Conservation (phyloP, 108 stramenopile species). For the Pseudonitzschia multiseries region DNA sequence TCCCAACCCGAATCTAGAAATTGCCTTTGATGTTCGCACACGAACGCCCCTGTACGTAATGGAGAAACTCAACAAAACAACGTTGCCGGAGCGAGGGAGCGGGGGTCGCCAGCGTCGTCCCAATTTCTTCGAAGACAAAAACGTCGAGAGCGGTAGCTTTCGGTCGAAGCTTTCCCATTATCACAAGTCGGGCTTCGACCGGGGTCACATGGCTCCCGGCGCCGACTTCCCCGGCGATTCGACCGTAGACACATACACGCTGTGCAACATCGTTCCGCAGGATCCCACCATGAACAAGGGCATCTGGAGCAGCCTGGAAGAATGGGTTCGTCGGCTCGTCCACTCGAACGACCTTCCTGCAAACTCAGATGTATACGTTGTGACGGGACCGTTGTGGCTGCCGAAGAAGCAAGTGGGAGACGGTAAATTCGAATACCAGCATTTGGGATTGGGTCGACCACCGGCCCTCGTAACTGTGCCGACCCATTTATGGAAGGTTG, state of each 20-base stretch:
- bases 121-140: conserved; percentile 63
- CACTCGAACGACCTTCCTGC: conserved; percentile 1
- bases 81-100: conserved; percentile 8
- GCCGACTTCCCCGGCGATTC: conserved; percentile 51
- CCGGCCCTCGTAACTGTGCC: conserved; percentile 76
- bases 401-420: conserved; percentile 36
- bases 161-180: conserved; percentile 70
- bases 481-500: conserved; percentile 86
- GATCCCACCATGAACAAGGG: conserved; percentile 53
- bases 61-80: conserved; percentile 41
- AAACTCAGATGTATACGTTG: conserved; percentile 46
- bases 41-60: conserved; percentile 75
- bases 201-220: conserved; percentile 82
- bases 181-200: conserved; percentile 72
- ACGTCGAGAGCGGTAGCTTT: conserved; percentile 38
- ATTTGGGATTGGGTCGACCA: conserved; percentile 61
- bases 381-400: conserved; percentile 83
- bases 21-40: conserved; percentile 74
- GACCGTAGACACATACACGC: conserved; percentile 44
- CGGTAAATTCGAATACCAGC: conserved; percentile 51
- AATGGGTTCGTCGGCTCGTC: conserved; percentile 16
- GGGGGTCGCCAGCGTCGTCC: conserved; percentile 27
- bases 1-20: conserved; percentile 68
- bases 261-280: conserved; percentile 77
- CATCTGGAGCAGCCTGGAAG: conserved; percentile 56